Base-by-base conservation (phyloP, 805 yeast species). In the Wickerhamomyces bovis region DNA sequence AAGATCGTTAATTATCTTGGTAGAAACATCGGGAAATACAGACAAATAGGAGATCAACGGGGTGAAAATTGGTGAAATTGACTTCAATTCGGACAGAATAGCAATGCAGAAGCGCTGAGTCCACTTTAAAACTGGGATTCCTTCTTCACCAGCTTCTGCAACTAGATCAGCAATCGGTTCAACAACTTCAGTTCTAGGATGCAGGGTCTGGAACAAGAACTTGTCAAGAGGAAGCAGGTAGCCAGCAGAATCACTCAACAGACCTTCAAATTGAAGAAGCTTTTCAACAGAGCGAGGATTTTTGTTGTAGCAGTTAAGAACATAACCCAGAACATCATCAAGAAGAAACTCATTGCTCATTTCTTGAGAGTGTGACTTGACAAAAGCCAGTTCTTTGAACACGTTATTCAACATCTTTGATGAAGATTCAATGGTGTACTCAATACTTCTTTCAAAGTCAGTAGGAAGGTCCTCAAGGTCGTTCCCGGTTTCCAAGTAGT, bases 251-350 rank as follows among this genome's bases (percentile, higher is more conserved):
- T 28, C 43, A 7, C 42, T 36, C 20, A 60, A 23, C 36, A 65
- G 46, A 41, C 45, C 36, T 39, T 54, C 43, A 44, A 48, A 44
- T 35, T 47, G 40, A 22, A 60, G 30, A 5, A 44, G 13, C 9
- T 30, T 18, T 19, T 51, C 48, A 6, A 55, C 15, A 16, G 45
- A 10, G 28, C 49, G 12, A 43, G 55, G 33, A 11, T 49, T 44
- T 1, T 44, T 40, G n/a, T 54, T 49, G 44, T 56, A 61, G 25
- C 61, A 64, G 47, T 62, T 53, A 1, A 72, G 49, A 16, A 75
- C 55, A 10, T 63, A 68, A 1, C 80, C 78, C 9, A 72, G 38
- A 6, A 72, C 55, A 4, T 69, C 50, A 36, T 76, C 36, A 33
- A 33, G 12, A 11, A 33, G 12, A 33, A 18, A 33, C 36, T 33